These are phyloP conservation scores for Leucogyrophana mollusca DNA, from an alignment of 768 basidiomycete genomes.

Conservation along the genomic window DNA sequence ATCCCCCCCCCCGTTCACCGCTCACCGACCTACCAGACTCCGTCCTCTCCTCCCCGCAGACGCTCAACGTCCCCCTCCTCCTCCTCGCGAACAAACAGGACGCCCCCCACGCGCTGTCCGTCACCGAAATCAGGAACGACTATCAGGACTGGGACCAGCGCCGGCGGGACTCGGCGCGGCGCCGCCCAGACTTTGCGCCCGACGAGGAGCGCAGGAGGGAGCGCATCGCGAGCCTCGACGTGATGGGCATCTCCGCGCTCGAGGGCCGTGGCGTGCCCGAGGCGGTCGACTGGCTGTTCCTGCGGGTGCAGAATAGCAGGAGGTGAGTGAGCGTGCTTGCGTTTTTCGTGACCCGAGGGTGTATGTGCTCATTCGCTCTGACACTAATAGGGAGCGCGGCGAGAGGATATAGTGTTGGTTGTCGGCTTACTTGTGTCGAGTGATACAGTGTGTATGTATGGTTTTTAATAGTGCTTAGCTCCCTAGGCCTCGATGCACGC, in stretches of 20 bases:
- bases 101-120: slow-evolving; percentile 71
- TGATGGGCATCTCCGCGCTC: slow-evolving; percentile 88
- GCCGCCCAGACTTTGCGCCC: slow-evolving; percentile 49
- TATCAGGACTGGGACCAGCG: slow-evolving; percentile 86
- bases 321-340: too few relatives aligned
- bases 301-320: slow-evolving; percentile 88
- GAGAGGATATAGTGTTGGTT: too few relatives aligned
- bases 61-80: slow-evolving; percentile 85
- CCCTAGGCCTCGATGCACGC: too few relatives aligned
- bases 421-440: too few relatives aligned
- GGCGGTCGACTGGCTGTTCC: slow-evolving; percentile 93
- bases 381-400: too few relatives aligned
- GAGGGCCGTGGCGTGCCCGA: slow-evolving; percentile 93
- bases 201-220: slow-evolving; percentile 44
- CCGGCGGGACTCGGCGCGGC: slow-evolving; percentile 62
- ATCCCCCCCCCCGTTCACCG: slow-evolving; percentile 3
- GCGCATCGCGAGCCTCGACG: slow-evolving; percentile 75
- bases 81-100: slow-evolving; percentile 98
- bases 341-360: too few relatives aligned
- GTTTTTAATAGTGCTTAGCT: too few relatives aligned
- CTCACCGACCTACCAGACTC: slow-evolving; percentile 49
- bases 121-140: slow-evolving; percentile 87
- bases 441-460: too few relatives aligned
- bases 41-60: slow-evolving; percentile 86
- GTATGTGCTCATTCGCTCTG: too few relatives aligned